Evolutionary conservation across 2,329 filamentous ascomycete genomes (phyloP).

Genomic region (Chaetomiaceae sp.): DNA sequence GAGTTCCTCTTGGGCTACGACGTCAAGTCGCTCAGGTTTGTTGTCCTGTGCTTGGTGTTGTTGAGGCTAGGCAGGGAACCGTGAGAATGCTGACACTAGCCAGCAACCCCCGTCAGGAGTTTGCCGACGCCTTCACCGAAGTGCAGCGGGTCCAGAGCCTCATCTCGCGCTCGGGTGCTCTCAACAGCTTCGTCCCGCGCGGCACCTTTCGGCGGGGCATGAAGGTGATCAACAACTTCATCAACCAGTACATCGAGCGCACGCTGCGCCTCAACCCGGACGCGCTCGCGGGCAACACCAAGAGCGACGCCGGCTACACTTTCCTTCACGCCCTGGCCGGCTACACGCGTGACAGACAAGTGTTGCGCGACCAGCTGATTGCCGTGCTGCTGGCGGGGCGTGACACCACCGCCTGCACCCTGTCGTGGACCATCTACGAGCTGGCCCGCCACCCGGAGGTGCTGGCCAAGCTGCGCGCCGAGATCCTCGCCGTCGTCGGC

Average conservation of each 20-base stretch:
- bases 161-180: conserved; percentile 57
- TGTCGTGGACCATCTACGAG: conserved; percentile 81
- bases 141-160: conserved; percentile 70
- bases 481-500: conserved; percentile 66
- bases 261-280: conserved; percentile 62
- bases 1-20: conserved; percentile 79
- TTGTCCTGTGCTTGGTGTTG: not conserved
- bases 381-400: conserved; percentile 77
- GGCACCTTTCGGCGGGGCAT: conserved; percentile 58
- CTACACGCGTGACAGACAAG: conserved; percentile 65
- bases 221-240: conserved; percentile 65
- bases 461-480: conserved; percentile 61
- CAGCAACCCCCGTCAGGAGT: conserved; percentile 55
- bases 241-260: conserved; percentile 70
- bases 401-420: conserved; percentile 77
- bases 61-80: no score
- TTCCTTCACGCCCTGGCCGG: conserved; percentile 80
- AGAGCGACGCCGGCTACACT: conserved; percentile 67
- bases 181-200: conserved; percentile 58
- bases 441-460: conserved; percentile 63
- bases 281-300: conserved; percentile 68
- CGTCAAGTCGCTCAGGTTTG: conserved; percentile 55
- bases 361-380: conserved; percentile 79
- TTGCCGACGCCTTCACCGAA: conserved; percentile 75
- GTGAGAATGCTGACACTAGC: not conserved